phyloP scores from a whole-genome alignment of 23 red algal species.

The Gracilariopsis chorda region DNA sequence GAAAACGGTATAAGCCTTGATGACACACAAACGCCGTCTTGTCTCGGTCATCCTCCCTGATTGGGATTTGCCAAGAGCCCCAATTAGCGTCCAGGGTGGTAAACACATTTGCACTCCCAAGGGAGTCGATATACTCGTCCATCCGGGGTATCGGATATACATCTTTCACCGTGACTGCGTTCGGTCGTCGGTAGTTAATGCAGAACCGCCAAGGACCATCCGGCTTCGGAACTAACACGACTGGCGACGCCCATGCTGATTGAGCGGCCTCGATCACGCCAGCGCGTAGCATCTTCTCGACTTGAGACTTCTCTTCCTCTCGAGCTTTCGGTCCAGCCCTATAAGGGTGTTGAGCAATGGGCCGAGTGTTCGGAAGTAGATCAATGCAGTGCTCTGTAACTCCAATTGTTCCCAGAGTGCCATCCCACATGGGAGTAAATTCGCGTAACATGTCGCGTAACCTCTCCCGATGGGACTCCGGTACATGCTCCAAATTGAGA shows the following conservation, averaged over 20 bases:
- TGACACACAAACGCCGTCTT: background rate
- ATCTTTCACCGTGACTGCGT: background rate
- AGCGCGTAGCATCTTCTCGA: background rate
- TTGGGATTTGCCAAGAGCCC: slow-evolving; percentile 20
- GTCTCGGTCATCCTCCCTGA: background rate
- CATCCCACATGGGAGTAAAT: slow-evolving; percentile 1
- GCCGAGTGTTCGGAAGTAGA: background rate
- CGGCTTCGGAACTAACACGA: background rate
- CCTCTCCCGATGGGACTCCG: background rate
- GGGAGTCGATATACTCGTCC: slow-evolving; percentile 29
- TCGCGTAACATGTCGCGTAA: background rate
- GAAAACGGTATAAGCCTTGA: background rate
- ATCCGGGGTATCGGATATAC: slow-evolving; percentile 21
- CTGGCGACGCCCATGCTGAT: background rate
- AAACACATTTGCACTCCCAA: background rate
- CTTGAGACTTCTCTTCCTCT: background rate
- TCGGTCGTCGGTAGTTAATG: background rate
- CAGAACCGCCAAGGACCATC: slow-evolving; percentile 29
- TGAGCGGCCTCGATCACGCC: background rate
- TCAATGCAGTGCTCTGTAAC: background rate
- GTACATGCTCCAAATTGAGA: background rate
- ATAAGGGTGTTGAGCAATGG: background rate
- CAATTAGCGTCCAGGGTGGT: background rate
- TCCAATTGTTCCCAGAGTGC: background rate
- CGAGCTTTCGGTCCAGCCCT: background rate